phyloP scores from a whole-genome alignment of 805 yeast genomes.

The Wickerhamomyces alni region DNA sequence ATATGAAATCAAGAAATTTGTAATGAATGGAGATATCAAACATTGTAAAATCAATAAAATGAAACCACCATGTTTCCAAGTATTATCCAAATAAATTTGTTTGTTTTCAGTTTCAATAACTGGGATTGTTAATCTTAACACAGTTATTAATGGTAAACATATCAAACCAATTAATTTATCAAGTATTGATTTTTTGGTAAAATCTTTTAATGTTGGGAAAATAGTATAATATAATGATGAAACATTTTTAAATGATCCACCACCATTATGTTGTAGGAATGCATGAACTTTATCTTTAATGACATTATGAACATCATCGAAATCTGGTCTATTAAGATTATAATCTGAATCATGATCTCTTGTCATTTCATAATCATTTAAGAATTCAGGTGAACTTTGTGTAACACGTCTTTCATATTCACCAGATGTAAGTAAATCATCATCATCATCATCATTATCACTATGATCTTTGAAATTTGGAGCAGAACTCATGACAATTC shows the following conservation, averaged over 20 bases:
- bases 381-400: slow-evolving; percentile 13
- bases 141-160: slow-evolving; percentile 29
- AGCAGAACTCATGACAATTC: slow-evolving; percentile 18
- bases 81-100: slow-evolving; percentile 13
- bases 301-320: slow-evolving; percentile 8
- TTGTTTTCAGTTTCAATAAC: slow-evolving; percentile 23
- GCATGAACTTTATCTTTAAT: slow-evolving; percentile 2
- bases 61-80: slow-evolving; percentile 16
- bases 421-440: not conserved
- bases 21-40: slow-evolving; percentile 23
- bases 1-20: slow-evolving; percentile 10
- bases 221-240: slow-evolving; percentile 5
- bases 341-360: slow-evolving; percentile 6
- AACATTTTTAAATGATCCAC: not conserved
- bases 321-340: slow-evolving; percentile 4
- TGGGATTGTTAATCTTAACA: slow-evolving; percentile 32
- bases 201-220: slow-evolving; percentile 28
- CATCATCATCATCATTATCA: slow-evolving; percentile 7
- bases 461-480: slow-evolving; percentile 12
- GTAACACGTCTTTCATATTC: slow-evolving; percentile 15
- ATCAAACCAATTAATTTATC: slow-evolving; percentile 25
- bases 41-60: slow-evolving; percentile 25
- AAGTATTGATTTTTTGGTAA: slow-evolving; percentile 18
- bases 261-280: not conserved
- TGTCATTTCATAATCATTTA: not conserved